phyloP scores from a whole-genome alignment of 2,329 filamentous ascomycete genomes.

The Calycina herbarum region DNA sequence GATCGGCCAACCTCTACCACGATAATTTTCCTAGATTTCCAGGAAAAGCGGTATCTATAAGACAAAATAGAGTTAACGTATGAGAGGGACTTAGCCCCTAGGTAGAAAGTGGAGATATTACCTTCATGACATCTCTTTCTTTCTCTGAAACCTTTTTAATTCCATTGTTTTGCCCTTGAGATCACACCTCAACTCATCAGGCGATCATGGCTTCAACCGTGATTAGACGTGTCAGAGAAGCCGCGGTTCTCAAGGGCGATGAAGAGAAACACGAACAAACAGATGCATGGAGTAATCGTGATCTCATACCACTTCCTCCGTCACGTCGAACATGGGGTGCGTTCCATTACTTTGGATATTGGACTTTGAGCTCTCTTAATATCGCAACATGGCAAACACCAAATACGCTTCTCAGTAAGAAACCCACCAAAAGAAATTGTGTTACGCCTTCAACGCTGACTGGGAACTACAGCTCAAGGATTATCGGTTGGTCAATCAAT shows the following conservation, averaged over 20 bases:
- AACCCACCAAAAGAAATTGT: neutral
- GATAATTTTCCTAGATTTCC: neutral
- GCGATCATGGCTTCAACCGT: neutral
- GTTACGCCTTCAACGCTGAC: neutral
- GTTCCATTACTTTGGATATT: neutral
- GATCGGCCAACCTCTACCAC: neutral
- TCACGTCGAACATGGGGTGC: neutral
- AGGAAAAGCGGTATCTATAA: neutral
- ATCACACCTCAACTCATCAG: neutral
- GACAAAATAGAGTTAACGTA: too few relatives aligned
- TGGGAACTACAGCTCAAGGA: neutral
- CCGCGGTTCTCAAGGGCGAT: neutral
- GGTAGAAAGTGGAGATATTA: neutral
- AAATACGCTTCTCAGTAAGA: neutral
- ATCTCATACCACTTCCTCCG: neutral
- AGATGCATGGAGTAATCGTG: neutral
- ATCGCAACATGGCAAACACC: neutral
- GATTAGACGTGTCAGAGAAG: neutral
- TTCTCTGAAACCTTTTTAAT: neutral
- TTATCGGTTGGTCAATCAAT: neutral
- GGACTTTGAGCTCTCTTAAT: neutral
- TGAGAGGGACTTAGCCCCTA: neutral
- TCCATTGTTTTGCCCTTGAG: neutral
- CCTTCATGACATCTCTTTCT: neutral
- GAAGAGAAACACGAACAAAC: slow-evolving; percentile 1